Base-by-base conservation (phyloP, 2,329 filamentous ascomycete species). In the Botryotinia convoluta region DNA sequence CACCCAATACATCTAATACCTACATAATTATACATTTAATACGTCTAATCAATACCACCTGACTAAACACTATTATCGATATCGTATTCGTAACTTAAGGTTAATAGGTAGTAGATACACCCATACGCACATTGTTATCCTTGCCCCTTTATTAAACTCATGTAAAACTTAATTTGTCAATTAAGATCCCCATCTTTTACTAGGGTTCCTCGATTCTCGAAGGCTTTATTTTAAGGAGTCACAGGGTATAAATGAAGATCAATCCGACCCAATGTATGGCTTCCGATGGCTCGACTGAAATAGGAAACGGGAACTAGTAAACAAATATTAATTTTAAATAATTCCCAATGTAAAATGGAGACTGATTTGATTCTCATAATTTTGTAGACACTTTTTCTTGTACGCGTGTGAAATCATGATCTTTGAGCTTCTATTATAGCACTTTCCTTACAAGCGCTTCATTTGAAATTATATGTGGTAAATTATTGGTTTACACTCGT, bases 261-360 rank as follows among this genome's bases (percentile, higher is more conserved):
- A 51, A 48, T 39, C 32, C 64, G 8, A 68, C 51, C 26, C 35
- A 35, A 39, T 54, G 26, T 68, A 48, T 57, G 48, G 48, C 64
- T 68, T 68, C 64, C 48, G 64, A 68, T 68, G 64, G 64, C 64
- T 68, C 45, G 35, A 68, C 48, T n/a, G 45, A 20, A 54, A 32
- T 37, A 16, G 29, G 42, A 32, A 35, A 9, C 35, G 44, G 10
- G 20, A 20, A 32, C 20, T 51, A 65, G 45, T 68, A 54, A 68
- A 54, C 64, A 68, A 51, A 68, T 42, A 35, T 68, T 68, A 68
- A 57, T 42, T 54, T 54, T 22, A 68, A 54, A 68, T 42, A 54
- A 51, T 68, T 68, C 44, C 22, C 63, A 37, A n/a, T 51, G 44
- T 12, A 39, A 67, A 29, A 51, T 51, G 44, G 44, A 51, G 48